Percentiles rank a stretch among this genome's conserved stretches.
phyloP scores from a whole-genome alignment of 2,329 filamentous ascomycete species.

The Epichloe coenophiala region DNA sequence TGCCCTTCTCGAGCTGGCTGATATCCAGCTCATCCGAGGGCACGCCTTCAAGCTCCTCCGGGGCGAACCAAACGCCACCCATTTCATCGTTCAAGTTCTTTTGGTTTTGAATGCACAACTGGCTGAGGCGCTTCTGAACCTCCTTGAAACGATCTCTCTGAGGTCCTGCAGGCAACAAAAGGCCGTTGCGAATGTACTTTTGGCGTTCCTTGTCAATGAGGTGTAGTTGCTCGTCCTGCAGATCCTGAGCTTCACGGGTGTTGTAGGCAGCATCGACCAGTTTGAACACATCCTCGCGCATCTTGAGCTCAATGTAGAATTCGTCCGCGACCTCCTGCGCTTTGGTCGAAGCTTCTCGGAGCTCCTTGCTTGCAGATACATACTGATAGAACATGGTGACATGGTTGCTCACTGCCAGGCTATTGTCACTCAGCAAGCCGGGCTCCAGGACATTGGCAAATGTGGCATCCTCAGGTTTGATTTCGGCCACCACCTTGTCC shows the following conservation, averaged over 20 bases:
- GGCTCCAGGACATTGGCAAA: conserved; percentile 47
- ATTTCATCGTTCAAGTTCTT: conserved; percentile 77
- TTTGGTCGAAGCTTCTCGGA: conserved; percentile 64
- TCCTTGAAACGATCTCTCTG: conserved; percentile 72
- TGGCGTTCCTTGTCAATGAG: conserved; percentile 67
- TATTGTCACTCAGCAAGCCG: conserved; percentile 61
- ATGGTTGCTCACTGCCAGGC: conserved; percentile 41
- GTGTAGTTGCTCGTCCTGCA: conserved; percentile 58
- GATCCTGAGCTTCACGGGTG: conserved; percentile 33
- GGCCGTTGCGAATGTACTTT: conserved; percentile 61
- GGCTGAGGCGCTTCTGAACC: conserved; percentile 67
- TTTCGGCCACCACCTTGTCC: conserved; percentile 53
- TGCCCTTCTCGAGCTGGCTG: conserved; percentile 55
- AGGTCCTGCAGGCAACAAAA: conserved; percentile 55
- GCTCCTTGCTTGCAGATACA: conserved; percentile 52
- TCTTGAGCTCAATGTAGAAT: conserved; percentile 62
- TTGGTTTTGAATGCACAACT: conserved; percentile 61
- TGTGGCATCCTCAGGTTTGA: conserved; percentile 37
- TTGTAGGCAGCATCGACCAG: conserved; percentile 47
- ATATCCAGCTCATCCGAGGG: conserved; percentile 56
- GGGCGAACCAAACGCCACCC: conserved; percentile 67
- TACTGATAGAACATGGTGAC: conserved; percentile 74
- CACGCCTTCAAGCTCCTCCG: conserved; percentile 60
- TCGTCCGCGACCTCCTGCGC: conserved; percentile 65
- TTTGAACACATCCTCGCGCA: conserved; percentile 70